Base-by-base conservation (phyloP, 768 basidiomycete species). In the Lentinula sp. region DNA sequence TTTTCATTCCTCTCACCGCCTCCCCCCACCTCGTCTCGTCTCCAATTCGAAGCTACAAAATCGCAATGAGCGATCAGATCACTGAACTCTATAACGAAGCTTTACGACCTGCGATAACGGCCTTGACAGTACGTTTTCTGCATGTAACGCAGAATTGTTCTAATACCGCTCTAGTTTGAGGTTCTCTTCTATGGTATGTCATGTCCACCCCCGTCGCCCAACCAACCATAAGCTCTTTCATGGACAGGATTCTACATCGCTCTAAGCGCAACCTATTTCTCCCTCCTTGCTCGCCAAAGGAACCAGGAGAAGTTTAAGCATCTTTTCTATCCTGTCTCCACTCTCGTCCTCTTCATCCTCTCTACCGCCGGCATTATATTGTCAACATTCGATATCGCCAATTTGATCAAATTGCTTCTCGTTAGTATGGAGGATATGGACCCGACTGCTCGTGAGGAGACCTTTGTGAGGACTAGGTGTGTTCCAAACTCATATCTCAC, bases 181-280 rank as follows among this genome's bases (percentile, higher is more conserved):
- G 43, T 59, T 13, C 43, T 59, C 48, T 59, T 59, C 33, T 59
- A 59, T 16, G 57, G 57, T 57, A 45, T 43, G 56, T 57, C 9
- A 10, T 16, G 5, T 2, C 12, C n/a, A 23, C 9, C 43, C 16
- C 16, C n/a, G 10, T 33, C 37, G 13, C 10, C n/a, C 28, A 28
- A 28, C 28, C 28, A 28, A 28, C 28, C 4, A 28, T 28, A 28
- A 28, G 28, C 28, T 28, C 28, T 28, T 3, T 28, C 28, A 3
- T 28, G 3, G 28, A 32, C 49, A 59, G 57, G 57, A 32, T 36
- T 59, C 32, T 48, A 59, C 23, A 35, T 59, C 28, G 35, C 48
- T 15, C 32, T 59, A 4, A 33, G 33, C 37, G 57, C 41, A 36
- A 50, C 57, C 18, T 59, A 59, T 39, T n/a, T 59, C 33, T 32